Evolutionary conservation across 2,329 filamentous ascomycete species (phyloP).

Genomic region (Talaromyces sp.): DNA sequence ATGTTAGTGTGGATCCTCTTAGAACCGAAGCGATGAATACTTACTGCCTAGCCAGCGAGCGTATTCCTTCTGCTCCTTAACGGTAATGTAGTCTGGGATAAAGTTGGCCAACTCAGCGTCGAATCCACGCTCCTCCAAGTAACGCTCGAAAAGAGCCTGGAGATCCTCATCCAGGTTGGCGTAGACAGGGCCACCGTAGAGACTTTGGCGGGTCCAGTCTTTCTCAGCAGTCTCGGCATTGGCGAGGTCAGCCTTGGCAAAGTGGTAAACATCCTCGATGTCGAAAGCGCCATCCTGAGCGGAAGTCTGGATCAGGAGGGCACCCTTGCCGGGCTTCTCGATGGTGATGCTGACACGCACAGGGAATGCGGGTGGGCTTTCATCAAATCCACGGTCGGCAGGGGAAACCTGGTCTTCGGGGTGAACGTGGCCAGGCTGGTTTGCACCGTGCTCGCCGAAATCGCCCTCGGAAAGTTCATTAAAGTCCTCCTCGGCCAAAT

Average conservation of each 20-base stretch:
- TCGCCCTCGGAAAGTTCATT: constrained; percentile 56
- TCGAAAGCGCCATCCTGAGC: constrained; percentile 81
- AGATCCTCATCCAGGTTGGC: constrained; percentile 93
- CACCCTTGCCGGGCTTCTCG: constrained; percentile 80
- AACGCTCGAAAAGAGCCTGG: constrained; percentile 85
- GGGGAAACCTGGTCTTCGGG: constrained; percentile 54
- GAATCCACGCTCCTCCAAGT: constrained; percentile 90
- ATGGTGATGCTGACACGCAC: constrained; percentile 80
- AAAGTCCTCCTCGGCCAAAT: constrained; percentile 56
- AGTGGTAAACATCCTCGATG: constrained; percentile 89
- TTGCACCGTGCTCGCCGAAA: constrained; percentile 50
- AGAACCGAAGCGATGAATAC: constrained; percentile 19
- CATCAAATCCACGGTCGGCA: constrained; percentile 55
- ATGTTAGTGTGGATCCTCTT: constrained; percentile 18
- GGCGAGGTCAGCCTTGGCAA: constrained; percentile 70
- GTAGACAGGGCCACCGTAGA: constrained; percentile 90
- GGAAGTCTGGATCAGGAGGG: constrained; percentile 78
- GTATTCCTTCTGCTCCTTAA: constrained; percentile 99
- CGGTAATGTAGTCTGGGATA: constrained; percentile 91
- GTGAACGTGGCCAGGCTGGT: constrained; percentile 40
- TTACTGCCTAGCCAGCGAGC: constrained; percentile 74
- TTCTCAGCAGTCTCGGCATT: constrained; percentile 70
- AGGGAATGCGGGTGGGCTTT: constrained; percentile 60
- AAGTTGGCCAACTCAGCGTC: constrained; percentile 82
- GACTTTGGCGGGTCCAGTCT: constrained; percentile 67